Base-by-base conservation (phyloP, 2,329 filamentous ascomycete genomes). In the Microcyclospora tardicrescens region DNA sequence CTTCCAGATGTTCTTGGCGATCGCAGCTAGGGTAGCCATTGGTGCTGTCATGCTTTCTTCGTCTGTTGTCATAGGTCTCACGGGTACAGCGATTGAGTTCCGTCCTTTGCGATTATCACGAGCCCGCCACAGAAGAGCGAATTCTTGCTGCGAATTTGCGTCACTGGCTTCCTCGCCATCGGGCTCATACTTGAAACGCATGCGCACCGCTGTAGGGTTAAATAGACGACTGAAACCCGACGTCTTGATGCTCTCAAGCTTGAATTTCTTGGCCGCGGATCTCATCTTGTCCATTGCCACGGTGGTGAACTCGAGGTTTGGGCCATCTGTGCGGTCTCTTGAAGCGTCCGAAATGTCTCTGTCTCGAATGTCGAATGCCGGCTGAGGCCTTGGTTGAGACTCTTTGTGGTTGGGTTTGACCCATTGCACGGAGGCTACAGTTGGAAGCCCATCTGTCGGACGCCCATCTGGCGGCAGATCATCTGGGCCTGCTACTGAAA, bases 41-140 rank as follows among this genome's bases (percentile, higher is more conserved):
- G 39, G 30, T 6, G n/a, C 8, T n/a, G 15, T 34, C 8, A 30
- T 16, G 14, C 37, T 42, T 5, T 14, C 38, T 3, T 36, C 6
- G 5, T 10, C 13, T 13, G 35, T 27, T 6, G 13, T n/a, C 5
- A 12, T 33, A 2, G 15, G 33, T 8, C 41, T 33, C 6, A 51
- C 39, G 2, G 46, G 46, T 5, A 50, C 46, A 10, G 44, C 49
- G 11, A 50, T 49, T 5, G 48, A 48, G 14, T 48, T 48, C 6
- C 50, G 42, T 2, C 50, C 49, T 28, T 53, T 53, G 5, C 50
- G 42, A 11, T 50, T 43, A 32, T 53, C 49, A 34, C 50, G 42
- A 3, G 50, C 43, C 3, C 50, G 44, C 50, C 50, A 53, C 8
- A 49, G 36, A 2, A 49, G 34, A 12, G 37, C 37, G n/a, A 42